phyloP scores from a whole-genome alignment of 2,329 filamentous ascomycete species.

The Hymenoscyphus linearis region DNA sequence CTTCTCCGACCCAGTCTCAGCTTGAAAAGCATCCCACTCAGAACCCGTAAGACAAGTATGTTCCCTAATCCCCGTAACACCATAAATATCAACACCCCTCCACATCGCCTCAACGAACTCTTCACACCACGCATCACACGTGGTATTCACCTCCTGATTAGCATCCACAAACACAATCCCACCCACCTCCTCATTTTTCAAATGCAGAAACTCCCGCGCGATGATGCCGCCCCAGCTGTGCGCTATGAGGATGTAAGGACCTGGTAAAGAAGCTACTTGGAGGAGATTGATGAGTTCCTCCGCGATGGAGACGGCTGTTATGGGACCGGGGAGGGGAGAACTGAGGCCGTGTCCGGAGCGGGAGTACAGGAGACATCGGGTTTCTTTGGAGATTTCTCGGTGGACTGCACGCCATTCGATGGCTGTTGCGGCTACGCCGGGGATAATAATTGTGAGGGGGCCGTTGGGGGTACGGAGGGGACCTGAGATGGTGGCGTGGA shows the following conservation, averaged over 20 bases:
- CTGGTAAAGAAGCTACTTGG: neutral
- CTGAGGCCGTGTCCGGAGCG: constrained; percentile 21
- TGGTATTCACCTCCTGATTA: constrained; percentile 3
- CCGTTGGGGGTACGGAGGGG: constrained; percentile 15
- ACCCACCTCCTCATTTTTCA: constrained; percentile 5
- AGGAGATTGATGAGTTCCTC: constrained; percentile 10
- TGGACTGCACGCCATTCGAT: constrained; percentile 20
- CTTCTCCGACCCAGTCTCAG: neutral
- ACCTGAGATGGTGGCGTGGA: constrained; percentile 20
- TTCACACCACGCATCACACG: neutral
- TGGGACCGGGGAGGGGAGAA: neutral
- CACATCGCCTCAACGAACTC: constrained; percentile 1
- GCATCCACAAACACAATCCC: constrained; percentile 15
- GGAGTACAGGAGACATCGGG: constrained; percentile 23
- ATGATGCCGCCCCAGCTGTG: constrained; percentile 15
- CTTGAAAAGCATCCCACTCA: constrained; percentile 5
- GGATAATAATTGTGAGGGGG: constrained; percentile 23
- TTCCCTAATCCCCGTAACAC: constrained; percentile 5
- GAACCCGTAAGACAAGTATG: neutral
- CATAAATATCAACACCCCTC: neutral
- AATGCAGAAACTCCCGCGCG: constrained; percentile 14
- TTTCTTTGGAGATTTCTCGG: constrained; percentile 14
- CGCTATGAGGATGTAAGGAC: constrained; percentile 11
- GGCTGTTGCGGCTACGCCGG: constrained; percentile 18
- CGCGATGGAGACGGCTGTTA: constrained; percentile 7